phyloP scores from a whole-genome alignment of 2,329 filamentous ascomycete species.

The Cladosporium cucumerinum region DNA sequence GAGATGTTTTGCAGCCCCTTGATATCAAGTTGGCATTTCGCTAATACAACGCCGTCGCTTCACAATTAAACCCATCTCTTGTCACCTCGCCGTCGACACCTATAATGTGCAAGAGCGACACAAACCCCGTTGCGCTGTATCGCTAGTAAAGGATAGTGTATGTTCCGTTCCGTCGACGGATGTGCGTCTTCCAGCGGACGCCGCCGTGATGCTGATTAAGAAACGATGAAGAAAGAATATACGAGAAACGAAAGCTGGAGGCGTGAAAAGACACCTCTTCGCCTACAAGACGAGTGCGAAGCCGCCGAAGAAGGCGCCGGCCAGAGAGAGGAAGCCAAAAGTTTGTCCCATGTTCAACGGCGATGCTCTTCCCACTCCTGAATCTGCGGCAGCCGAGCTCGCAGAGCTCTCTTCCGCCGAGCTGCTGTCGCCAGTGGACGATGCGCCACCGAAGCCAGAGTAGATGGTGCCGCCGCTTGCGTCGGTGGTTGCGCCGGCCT shows the following conservation, averaged over 20 bases:
- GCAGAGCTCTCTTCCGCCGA: constrained; percentile 1
- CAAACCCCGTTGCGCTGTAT: constrained; percentile 7
- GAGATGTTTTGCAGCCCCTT: neutral
- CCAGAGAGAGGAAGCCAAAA: constrained; percentile 55
- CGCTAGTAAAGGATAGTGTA: constrained; percentile 12
- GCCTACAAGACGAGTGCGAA: constrained; percentile 46
- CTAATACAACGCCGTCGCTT: constrained; percentile 3
- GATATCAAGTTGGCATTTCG: constrained; percentile 1
- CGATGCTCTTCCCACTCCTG: constrained; percentile 32
- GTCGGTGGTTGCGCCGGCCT: constrained; percentile 31
- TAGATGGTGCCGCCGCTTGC: constrained; percentile 39
- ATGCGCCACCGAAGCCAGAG: constrained; percentile 42
- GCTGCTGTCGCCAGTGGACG: constrained; percentile 7
- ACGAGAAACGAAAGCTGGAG: neutral
- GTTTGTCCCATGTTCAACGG: constrained; percentile 47
- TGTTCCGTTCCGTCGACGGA: constrained; percentile 10
- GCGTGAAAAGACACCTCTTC: neutral
- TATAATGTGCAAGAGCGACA: constrained; percentile 4
- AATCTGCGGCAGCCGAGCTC: constrained; percentile 18
- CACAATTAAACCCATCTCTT: constrained; percentile 2
- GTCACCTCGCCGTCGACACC: neutral
- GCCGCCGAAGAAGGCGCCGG: constrained; percentile 55
- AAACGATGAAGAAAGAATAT: neutral
- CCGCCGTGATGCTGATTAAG: neutral
- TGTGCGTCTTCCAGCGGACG: constrained; percentile 4